Evolutionary conservation across 352 stramenopile species (phyloP), one percentile per base, ranked within the genome.

Genomic region (Globisporangium parvum): DNA sequence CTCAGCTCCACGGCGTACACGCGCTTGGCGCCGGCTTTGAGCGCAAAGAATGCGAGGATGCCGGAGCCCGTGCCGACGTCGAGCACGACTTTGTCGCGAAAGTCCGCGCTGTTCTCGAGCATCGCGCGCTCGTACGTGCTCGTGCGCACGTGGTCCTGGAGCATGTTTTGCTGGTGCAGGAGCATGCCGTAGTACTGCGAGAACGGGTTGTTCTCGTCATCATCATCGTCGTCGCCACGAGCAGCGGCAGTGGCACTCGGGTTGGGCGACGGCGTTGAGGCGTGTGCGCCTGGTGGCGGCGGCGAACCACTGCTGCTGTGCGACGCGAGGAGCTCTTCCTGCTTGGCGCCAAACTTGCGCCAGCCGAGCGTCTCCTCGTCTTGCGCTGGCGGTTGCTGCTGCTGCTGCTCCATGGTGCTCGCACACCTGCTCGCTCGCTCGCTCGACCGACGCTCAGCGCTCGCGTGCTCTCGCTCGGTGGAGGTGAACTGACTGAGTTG

Each of bases 101-200:
- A 99, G 37, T 98, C 79, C 33, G 84, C 71, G 5, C 74, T 53
- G 70, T 99, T 99, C 28, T 96, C 87, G 37, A 98, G 78, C 76
- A 99, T 98, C 12, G 97, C 97, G 39, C 87, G 79, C 66, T 98
- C 95, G 78, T 99, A 99, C 8, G 97, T 97, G 50, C 96, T 96
- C 70, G 98, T 99, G 39, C 98, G 93, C 56, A 98, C 94, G 64
- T 98, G 89, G 74, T 99, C 98, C 59, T 98, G 97, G 18, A 99
- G 85, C 98, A 99, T 99, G 73, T 99, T 98, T 67, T 99, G 98
- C 68, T 99, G 98, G 75, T 99, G 98, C 53, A 94, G 63, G n/a
- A 97, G 80, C 87, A 96, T 92, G 17, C 89, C 89, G 64, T 98
- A 98, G 69, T 96, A 97, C 70, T 96, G 81, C 46, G 91, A 97